phyloP scores from a whole-genome alignment of 2,329 filamentous ascomycete species.

The Septoria petroselini region DNA sequence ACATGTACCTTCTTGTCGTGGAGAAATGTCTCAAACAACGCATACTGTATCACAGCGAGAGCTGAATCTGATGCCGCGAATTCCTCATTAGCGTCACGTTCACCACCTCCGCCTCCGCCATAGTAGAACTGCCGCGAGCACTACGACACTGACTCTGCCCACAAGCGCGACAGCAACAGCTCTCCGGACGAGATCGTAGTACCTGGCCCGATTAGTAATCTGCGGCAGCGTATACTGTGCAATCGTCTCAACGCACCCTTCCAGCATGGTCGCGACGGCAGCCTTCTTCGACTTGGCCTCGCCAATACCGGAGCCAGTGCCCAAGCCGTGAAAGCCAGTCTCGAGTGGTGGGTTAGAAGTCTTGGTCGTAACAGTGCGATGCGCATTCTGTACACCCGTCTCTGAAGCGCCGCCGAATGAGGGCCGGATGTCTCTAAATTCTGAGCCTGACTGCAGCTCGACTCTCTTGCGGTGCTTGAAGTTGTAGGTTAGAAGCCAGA shows the following conservation, averaged over 20 bases:
- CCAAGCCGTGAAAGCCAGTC: constrained; percentile 46
- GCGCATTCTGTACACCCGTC: constrained; percentile 17
- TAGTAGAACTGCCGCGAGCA: constrained; percentile 20
- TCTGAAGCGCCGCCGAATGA: constrained; percentile 33
- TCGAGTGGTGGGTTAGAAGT: constrained; percentile 38
- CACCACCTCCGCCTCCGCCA: constrained; percentile 21
- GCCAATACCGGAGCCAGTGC: constrained; percentile 41
- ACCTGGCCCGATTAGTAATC: constrained; percentile 39
- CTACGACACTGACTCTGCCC: constrained; percentile 33
- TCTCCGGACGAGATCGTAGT: constrained; percentile 51
- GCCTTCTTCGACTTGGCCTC: constrained; percentile 39
- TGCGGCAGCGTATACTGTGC: constrained; percentile 28
- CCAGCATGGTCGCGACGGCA: constrained; percentile 50
- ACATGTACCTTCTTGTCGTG: too few relatives aligned
- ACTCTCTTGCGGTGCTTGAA: constrained; percentile 53
- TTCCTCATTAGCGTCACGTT: too few relatives aligned
- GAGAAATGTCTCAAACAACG: too few relatives aligned
- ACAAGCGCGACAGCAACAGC: constrained; percentile 47
- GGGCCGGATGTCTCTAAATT: constrained; percentile 26
- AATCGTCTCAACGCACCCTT: constrained; percentile 41
- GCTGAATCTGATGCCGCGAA: too few relatives aligned
- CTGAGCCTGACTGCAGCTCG: constrained; percentile 35
- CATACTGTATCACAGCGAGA: too few relatives aligned
- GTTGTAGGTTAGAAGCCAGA: constrained; percentile 58
- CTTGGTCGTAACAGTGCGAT: constrained; percentile 4